Base-by-base conservation (phyloP, 1,284 basidiomycete species). In the Cryptococcus depauperatus region DNA sequence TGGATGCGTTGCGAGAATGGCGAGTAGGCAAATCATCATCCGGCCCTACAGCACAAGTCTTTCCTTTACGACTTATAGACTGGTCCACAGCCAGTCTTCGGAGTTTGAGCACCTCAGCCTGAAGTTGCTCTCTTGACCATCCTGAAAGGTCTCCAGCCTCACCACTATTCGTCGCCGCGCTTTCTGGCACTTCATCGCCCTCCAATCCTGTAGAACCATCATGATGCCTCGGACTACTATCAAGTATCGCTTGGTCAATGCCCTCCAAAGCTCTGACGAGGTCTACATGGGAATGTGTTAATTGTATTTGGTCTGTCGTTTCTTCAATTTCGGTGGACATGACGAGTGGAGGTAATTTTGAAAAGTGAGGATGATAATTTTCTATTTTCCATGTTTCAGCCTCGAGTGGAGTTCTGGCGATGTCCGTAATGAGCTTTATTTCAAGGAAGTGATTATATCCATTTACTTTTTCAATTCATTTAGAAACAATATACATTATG, bases 71-170 rank as follows among this genome's bases (percentile, higher is more conserved):
- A 11, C 32, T 33, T 18, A 14, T 10, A 14, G n/a, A 14, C 9
- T 41, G 23, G 23, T 23, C 11, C 29, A 26, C 34, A 11, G 43
- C 44, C 16, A 45, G 30, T 18, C 51, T 46, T 14, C 60, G 58
- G 6, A 62, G 47, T 11, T 53, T 51, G 10, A 62, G 28, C n/a
- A 62, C 55, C 39, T 62, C 60, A 11, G 47, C 46, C 40, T 56
- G 56, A 7, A 62, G 51, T 34, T 59, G 55, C 18, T 56, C 58
- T 4, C 40, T 30, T 10, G 52, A 49, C 61, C 61, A 62, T 21
- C 40, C 43, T 30, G 41, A 46, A 26, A 58, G 52, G 1, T 48
- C 41, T 35, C 23, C 41, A 23, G 21, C 18, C n/a, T 10, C 26
- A 30, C 32, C 19, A 3, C 9, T 9, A 7, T 16, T 18, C 14